Percentiles rank a stretch among this genome's conserved stretches.
phyloP scores from a whole-genome alignment of 108 stramenopile genomes.

The Craspedostauros australis region DNA sequence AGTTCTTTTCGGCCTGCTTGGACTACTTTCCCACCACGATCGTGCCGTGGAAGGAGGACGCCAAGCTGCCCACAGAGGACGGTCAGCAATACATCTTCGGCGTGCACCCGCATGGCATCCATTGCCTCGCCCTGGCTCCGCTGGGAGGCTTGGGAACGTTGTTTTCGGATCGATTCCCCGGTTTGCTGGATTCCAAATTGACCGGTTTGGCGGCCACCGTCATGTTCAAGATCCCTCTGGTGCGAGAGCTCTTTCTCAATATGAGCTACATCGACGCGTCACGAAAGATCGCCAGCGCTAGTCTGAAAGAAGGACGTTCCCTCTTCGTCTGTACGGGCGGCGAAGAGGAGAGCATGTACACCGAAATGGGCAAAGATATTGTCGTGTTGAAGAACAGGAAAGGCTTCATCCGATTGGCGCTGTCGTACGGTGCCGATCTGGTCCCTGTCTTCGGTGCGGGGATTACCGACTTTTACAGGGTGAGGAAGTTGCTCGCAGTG shows the following conservation, averaged over 20 bases:
- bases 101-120: conserved; percentile 52
- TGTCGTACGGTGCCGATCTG: conserved; percentile 65
- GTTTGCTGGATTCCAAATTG: conserved; percentile 23
- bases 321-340: conserved; percentile 46
- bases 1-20: too few species aligned
- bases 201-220: conserved; percentile 49
- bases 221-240: conserved; percentile 52
- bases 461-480: conserved; percentile 40
- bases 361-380: conserved; percentile 28
- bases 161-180: conserved; percentile 31
- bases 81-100: conserved; percentile 37
- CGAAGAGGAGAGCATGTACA: conserved; percentile 45
- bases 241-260: conserved; percentile 53
- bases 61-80: conserved; percentile 6
- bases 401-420: conserved; percentile 81
- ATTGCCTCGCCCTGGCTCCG: conserved; percentile 24
- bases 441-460: conserved; percentile 85
- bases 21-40: conserved; percentile 18
- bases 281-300: conserved; percentile 31
- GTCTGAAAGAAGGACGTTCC: conserved; percentile 30
- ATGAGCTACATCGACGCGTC: conserved; percentile 58
- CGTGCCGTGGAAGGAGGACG: conserved; percentile 17
- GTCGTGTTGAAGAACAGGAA: conserved; percentile 64
- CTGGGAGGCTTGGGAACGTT: conserved; percentile 14
- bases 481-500: too few species aligned